Evolutionary conservation across 2,329 filamentous ascomycete genomes (phyloP), one percentile per base, ranked within the genome.

Genomic region (Thelonectria olida): DNA sequence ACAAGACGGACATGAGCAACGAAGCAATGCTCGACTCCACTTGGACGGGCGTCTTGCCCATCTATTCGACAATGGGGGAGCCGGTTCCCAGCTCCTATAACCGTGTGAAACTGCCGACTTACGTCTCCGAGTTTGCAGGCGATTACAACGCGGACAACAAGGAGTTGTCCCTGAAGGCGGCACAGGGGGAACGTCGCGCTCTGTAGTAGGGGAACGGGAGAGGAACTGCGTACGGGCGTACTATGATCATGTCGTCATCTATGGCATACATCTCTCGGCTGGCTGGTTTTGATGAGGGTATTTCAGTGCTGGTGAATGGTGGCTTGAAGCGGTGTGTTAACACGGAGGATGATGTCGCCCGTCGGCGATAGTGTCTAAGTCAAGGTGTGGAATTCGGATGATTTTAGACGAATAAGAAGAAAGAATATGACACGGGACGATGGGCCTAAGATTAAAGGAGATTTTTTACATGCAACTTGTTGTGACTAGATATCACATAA

Each of bases 61-160:
- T 92, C 9, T 89, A 87, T 73, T 84, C 86, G 59, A 80, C 79
- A 0, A 80, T 92, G 58, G 92, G 90, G 0, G 81, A 87, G 49
- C 90, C 92, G 0, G 74, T 92, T 20, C 79, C 87, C 0, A 83
- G 83, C 3, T 76, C 81, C 10, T 83, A 88, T 58, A 92, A 93
- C 71, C 76, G 80, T 63, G 81, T 89, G 1, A 72, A 82, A 4
- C 77, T 91, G 4, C 91, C 92, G 3, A 80, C 76, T 54, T 88
- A 93, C 77, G 76, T 95, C 52, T 65, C 65, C 0, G 76, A 79
- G 1, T 83, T 75, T 59, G 63, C 78, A 10, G 62, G 59, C 27
- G 78, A 78, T 1, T 74, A 72, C 20, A 84, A 83, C 62, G 61
- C 54, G 36, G 71, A 63, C 25, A 72, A 66, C 28, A 68, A 68